Base-by-base conservation (phyloP, 208 protist genomes). In the Trypanosoma boissoni region DNA sequence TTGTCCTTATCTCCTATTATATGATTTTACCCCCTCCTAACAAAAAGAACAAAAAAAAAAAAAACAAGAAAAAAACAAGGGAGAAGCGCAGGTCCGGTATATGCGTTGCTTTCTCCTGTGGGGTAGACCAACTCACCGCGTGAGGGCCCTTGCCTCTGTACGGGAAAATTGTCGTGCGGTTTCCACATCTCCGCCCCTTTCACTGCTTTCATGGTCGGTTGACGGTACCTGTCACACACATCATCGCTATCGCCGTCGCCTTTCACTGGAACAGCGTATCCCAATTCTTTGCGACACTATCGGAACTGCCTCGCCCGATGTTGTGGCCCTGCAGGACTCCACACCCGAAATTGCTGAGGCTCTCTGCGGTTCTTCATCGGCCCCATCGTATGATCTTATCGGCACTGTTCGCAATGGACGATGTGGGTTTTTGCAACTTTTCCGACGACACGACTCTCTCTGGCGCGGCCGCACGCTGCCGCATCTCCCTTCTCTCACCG, bases 321-420 rank as follows among this genome's bases (percentile, higher is more conserved):
- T 93, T 18, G 86, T 93, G n/a, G 80, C 82, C 2, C 64, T 93
- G 42, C 86, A 93, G 68, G 79, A 88, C 72, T 90, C 83, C 21
- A 74, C 72, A 12, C 52, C 69, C 7, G 74, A 71, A 26, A 50
- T 92, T 1, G 76, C 76, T 1, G 64, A 58, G 18, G 74, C 76
- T n/a, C 68, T 88, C 31, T 61, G 53, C 37, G 9, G 28, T 24
- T 20, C 29, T 16, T 36, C 31, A 26, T 57, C 32, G 31, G 26
- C 32, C 9, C 68, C 64, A 18, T 39, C 37, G 49, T 93, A 89
- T 64, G 60, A 62, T 12, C 58, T 76, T n/a, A 61, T 93, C 23
- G 86, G 83, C 1, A 23, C 45, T 7, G 80, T 74, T 2, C 70
- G 64, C n/a, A 93, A 93, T 61, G 86, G 86, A 2, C 74, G 71